These are phyloP conservation scores for Alternaria conjuncta DNA, from an alignment of 2,329 filamentous ascomycete genomes.

Conservation along the genomic window DNA sequence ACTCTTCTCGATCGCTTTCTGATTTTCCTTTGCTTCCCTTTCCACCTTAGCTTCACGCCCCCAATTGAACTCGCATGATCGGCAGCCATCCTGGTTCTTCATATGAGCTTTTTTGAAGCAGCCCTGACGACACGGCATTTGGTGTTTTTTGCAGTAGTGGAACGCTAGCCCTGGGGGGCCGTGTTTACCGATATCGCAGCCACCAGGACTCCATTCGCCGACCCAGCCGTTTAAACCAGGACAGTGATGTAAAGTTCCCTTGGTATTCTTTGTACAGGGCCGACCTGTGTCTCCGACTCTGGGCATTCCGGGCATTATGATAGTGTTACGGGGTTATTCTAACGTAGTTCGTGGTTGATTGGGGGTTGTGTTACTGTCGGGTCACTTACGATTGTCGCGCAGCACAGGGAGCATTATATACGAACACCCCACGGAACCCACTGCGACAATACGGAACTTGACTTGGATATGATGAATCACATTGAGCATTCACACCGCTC, in stretches of 20 bases:
- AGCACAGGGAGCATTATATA: background rate
- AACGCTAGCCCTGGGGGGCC: too few species aligned
- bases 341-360: background rate
- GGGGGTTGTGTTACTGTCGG: background rate
- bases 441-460: background rate
- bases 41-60: background rate
- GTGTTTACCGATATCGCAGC: background rate
- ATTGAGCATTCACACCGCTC: background rate
- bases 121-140: background rate
- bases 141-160: background rate
- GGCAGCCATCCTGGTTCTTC: background rate
- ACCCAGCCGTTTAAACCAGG: background rate
- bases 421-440: background rate
- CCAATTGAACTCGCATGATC: background rate
- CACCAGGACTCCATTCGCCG: background rate
- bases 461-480: accelerated
- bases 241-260: background rate
- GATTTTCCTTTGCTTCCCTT: background rate
- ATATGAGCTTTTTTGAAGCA: background rate
- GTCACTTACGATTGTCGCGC: background rate
- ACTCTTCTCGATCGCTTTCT: too few species aligned
- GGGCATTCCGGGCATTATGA: too few species aligned
- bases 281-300: too few species aligned
- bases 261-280: background rate
- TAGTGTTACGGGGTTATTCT: background rate